These are phyloP conservation scores for Hirsutella minnesotensis DNA, from an alignment of 2,329 filamentous ascomycete genomes.

Conservation along the genomic window DNA sequence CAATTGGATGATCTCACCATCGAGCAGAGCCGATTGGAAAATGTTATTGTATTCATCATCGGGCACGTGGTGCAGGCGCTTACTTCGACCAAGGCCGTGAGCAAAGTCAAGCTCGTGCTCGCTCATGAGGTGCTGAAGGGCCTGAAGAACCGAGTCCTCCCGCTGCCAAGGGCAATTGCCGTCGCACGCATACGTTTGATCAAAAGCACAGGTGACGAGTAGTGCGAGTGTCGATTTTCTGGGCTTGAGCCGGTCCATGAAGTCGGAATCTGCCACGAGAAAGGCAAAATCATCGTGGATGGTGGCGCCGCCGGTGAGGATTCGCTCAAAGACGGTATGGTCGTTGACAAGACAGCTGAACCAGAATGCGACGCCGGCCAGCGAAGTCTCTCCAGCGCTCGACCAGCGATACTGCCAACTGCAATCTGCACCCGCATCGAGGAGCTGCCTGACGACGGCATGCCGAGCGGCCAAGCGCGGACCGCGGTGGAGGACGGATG, in stretches of 20 bases:
- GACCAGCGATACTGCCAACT: slow-evolving; percentile 8
- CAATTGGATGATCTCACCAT: slow-evolving; percentile 12
- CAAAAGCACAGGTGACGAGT: neutral
- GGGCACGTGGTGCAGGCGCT: slow-evolving; percentile 5
- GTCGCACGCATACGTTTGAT: neutral
- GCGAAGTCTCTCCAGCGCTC: slow-evolving; percentile 8
- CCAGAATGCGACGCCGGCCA: slow-evolving; percentile 15
- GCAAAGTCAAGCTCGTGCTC: slow-evolving; percentile 4
- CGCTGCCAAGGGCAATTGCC: neutral
- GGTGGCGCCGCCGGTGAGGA: slow-evolving; percentile 7
- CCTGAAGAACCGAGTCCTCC: neutral
- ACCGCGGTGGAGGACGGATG: slow-evolving; percentile 6
- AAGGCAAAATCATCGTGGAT: slow-evolving; percentile 9
- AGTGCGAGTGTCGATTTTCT: neutral
- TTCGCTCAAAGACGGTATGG: slow-evolving; percentile 12
- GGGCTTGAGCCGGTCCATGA: slow-evolving; percentile 6
- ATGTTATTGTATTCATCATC: slow-evolving; percentile 10
- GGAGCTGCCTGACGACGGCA: slow-evolving; percentile 11
- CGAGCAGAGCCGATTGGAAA: slow-evolving; percentile 14
- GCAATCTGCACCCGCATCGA: slow-evolving; percentile 11
- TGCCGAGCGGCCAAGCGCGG: slow-evolving; percentile 7
- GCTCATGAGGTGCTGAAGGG: slow-evolving; percentile 9
- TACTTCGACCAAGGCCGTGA: slow-evolving; percentile 1
- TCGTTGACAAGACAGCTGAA: slow-evolving; percentile 11
- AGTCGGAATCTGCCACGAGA: slow-evolving; percentile 6